Evolutionary conservation across 2,329 filamentous ascomycete species (phyloP).

Genomic region (Bipolaris sorokiniana): DNA sequence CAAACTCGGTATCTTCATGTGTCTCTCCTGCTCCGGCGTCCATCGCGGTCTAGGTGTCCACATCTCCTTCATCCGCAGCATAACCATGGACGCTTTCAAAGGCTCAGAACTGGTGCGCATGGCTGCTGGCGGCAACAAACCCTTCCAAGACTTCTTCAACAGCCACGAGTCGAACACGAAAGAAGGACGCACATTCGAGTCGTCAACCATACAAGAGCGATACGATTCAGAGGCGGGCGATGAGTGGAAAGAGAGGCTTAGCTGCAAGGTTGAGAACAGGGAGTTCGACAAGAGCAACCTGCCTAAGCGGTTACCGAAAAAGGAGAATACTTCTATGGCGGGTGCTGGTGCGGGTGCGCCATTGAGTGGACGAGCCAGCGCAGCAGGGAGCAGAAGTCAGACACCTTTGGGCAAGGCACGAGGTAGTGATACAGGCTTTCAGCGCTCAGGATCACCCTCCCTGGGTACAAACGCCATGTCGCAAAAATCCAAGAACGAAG

Average conservation of each 20-base stretch:
- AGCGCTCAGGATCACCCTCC: constrained; percentile 47
- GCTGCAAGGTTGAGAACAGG: constrained; percentile 83
- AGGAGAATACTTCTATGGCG: constrained; percentile 32
- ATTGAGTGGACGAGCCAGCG: constrained; percentile 43
- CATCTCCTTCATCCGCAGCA: constrained; percentile 96
- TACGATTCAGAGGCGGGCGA: constrained; percentile 91
- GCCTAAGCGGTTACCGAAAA: constrained; percentile 56
- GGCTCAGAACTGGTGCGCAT: constrained; percentile 89
- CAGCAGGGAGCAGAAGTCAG: constrained; percentile 46
- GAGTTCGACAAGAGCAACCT: constrained; percentile 78
- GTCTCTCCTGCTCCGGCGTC: constrained; percentile 90
- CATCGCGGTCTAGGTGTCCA: constrained; percentile 95
- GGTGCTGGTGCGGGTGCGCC: constrained; percentile 34
- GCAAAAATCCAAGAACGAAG: constrained; percentile 73
- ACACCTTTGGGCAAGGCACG: constrained; percentile 49
- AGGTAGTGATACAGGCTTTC: constrained; percentile 36
- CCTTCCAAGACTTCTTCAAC: constrained; percentile 88
- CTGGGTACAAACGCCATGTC: constrained; percentile 48
- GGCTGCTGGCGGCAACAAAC: constrained; percentile 87
- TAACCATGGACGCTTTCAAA: constrained; percentile 99
- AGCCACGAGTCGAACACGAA: constrained; percentile 54
- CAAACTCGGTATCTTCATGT: constrained; percentile 99
- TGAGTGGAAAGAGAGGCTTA: constrained; percentile 91
- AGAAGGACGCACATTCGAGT: constrained; percentile 70
- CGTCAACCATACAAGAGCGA: constrained; percentile 85